Evolutionary conservation across 148 eudicot species (phyloP), one percentile per base, ranked within the genome.

Genomic region (Simmondsia chinensis): DNA sequence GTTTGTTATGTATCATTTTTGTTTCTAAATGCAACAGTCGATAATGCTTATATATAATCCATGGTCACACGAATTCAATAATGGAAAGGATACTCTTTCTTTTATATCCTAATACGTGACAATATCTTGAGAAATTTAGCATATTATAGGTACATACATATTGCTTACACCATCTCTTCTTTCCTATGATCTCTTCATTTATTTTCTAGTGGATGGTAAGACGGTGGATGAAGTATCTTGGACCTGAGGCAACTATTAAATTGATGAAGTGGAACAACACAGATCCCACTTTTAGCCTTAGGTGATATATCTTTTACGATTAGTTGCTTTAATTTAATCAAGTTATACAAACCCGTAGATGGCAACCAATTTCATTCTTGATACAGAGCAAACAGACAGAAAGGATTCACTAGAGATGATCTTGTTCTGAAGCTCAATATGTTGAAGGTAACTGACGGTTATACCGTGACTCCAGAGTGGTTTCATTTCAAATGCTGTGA

Each of bases 191-290:
- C 15, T 15, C 56, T 9, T 5, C n/a, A 12, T n/a, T 41, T 21
- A 13, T 62, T 36, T 26, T 13, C 48, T 45, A 89, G 95, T 89
- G 97, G 95, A 84, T 89, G 93, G 95, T 89, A 44, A 81, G 95
- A 68, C 71, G 95, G 31, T 89, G 97, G 97, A 79, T 56, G 15
- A 81, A 72, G 59, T 49, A 71, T 57, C 57, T 89, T 25, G 97
- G 97, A 43, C 71, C 35, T 49, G 95, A 84, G 39, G 79, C 65
- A 60, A 79, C 97, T 60, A 64, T 89, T 39, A 65, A 75, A 68
- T 56, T 89, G 52, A 89, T 89, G 97, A 76, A 48, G 29, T 84
- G 97, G 97, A 89, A 89, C 59, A 89, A 89, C 56, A 68, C 62
- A 39, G 75, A 71, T 64, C 97, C 97, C 37, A 60, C 54, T 56